Evolutionary conservation across 768 basidiomycete species (phyloP).

Genomic region (Termitomyces sp.): DNA sequence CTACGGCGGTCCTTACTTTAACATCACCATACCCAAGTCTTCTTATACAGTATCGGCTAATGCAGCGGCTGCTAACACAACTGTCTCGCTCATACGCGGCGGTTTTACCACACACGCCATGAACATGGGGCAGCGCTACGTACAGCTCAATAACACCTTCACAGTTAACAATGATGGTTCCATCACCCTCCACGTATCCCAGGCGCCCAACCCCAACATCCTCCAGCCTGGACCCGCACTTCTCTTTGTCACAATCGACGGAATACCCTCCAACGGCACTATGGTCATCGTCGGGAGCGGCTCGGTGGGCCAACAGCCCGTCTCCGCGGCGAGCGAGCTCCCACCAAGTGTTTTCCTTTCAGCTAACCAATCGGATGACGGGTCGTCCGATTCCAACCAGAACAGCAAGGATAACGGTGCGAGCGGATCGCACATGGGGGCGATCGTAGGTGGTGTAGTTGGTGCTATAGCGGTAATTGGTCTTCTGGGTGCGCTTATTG

Average conservation of each 20-base stretch:
- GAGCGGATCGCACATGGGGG: slow-evolving; percentile 29
- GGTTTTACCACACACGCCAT: slow-evolving; percentile 85
- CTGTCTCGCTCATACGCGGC: slow-evolving; percentile 70
- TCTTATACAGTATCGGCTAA: slow-evolving; percentile 67
- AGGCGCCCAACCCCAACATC: slow-evolving; percentile 78
- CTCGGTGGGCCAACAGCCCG: slow-evolving; percentile 55
- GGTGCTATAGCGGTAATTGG: slow-evolving; percentile 49
- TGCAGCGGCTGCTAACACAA: slow-evolving; percentile 67
- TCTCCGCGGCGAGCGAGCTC: slow-evolving; percentile 31
- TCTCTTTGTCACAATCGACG: slow-evolving; percentile 66
- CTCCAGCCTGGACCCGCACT: slow-evolving; percentile 80
- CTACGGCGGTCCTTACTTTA: slow-evolving; percentile 82
- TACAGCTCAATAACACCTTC: slow-evolving; percentile 71
- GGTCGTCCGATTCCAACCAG: slow-evolving; percentile 13
- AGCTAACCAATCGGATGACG: slow-evolving; percentile 33
- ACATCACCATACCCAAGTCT: slow-evolving; percentile 60
- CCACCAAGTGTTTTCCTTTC: slow-evolving; percentile 43
- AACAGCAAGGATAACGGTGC: slow-evolving; percentile 9
- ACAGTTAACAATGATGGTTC: slow-evolving; percentile 70
- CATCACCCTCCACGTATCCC: slow-evolving; percentile 74
- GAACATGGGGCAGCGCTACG: slow-evolving; percentile 81
- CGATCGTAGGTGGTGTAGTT: slow-evolving; percentile 45
- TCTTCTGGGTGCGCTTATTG: slow-evolving; percentile 46
- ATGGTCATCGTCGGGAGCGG: slow-evolving; percentile 68
- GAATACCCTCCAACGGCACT: slow-evolving; percentile 67